Evolutionary conservation across 2,329 filamentous ascomycete genomes (phyloP).

Genomic region (Ophiostoma novo-ulmi): DNA sequence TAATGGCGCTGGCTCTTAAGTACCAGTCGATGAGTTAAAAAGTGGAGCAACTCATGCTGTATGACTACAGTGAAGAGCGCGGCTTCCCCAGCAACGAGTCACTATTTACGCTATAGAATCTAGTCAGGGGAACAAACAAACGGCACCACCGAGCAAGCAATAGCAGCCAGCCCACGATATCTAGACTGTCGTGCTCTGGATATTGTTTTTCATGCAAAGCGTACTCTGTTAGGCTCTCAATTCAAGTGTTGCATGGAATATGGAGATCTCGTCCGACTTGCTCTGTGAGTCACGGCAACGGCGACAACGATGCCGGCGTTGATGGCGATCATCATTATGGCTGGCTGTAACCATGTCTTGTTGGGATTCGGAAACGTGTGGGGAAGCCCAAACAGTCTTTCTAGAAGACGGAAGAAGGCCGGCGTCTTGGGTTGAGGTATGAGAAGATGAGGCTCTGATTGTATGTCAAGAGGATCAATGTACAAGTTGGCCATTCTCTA

Average conservation of each 20-base stretch:
- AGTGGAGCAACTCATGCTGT: neutral
- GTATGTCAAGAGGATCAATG: neutral
- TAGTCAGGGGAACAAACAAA: neutral
- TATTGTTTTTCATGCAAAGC: neutral
- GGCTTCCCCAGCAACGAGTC: constrained; percentile 3
- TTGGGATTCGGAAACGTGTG: neutral
- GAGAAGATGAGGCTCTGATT: neutral
- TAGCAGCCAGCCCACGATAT: neutral
- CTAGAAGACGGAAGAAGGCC: neutral
- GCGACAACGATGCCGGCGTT: neutral
- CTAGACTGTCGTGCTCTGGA: neutral
- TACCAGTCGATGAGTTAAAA: neutral
- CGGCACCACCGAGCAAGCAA: neutral
- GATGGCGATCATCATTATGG: neutral
- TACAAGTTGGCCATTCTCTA: no score
- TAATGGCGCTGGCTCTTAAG: neutral
- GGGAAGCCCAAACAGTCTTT: neutral
- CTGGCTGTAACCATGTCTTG: neutral
- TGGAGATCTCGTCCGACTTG: neutral
- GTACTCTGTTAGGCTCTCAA: neutral
- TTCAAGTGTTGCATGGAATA: neutral
- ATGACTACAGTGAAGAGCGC: neutral
- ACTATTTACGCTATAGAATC: neutral
- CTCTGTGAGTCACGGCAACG: constrained; percentile 8
- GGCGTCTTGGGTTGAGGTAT: neutral